Percentiles rank a stretch among this genome's conserved stretches.
Evolutionary conservation across 805 yeast genomes (phyloP).

Genomic region (Cyberlindnera nakhonratchasimensis): DNA sequence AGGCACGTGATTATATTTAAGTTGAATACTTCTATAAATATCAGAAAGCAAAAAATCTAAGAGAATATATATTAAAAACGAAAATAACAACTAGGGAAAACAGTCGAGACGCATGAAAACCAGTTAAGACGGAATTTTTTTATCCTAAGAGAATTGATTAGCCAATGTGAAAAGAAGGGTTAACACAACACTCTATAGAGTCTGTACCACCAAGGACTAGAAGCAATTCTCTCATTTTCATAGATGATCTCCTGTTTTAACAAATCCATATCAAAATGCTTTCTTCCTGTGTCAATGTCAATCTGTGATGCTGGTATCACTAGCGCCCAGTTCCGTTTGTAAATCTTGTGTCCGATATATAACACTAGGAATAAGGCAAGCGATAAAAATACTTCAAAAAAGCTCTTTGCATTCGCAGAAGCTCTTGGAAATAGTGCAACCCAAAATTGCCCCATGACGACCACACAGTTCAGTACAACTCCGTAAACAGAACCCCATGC

Average conservation of each 20-base stretch:
- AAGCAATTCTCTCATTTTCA: slow-evolving; percentile 40
- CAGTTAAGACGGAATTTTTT: too few species aligned
- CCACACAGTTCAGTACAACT: slow-evolving; percentile 48
- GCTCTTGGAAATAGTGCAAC: slow-evolving; percentile 69
- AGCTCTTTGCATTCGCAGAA: slow-evolving; percentile 47
- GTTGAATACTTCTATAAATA: too few species aligned
- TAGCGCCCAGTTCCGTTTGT: slow-evolving; percentile 40
- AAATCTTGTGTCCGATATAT: slow-evolving; percentile 55
- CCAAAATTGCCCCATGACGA: slow-evolving; percentile 79
- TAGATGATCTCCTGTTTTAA: slow-evolving; percentile 51
- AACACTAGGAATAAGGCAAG: slow-evolving; percentile 56
- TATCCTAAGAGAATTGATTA: too few species aligned
- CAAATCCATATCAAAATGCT: slow-evolving; percentile 51
- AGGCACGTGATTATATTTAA: too few species aligned
- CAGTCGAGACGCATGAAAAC: too few species aligned
- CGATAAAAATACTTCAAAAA: slow-evolving; percentile 66
- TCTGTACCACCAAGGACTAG: slow-evolving; percentile 48
- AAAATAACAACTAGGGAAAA: too few species aligned
- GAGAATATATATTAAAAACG: too few species aligned
- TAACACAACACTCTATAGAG: slow-evolving; percentile 45
- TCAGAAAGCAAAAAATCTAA: too few species aligned
- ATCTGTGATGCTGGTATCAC: slow-evolving; percentile 40
- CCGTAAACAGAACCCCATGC: slow-evolving; percentile 66
- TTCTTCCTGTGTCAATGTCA: slow-evolving; percentile 38
- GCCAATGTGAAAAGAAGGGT: too few species aligned